phyloP scores from a whole-genome alignment of 2,329 filamentous ascomycete species.

The Nemania sp. region DNA sequence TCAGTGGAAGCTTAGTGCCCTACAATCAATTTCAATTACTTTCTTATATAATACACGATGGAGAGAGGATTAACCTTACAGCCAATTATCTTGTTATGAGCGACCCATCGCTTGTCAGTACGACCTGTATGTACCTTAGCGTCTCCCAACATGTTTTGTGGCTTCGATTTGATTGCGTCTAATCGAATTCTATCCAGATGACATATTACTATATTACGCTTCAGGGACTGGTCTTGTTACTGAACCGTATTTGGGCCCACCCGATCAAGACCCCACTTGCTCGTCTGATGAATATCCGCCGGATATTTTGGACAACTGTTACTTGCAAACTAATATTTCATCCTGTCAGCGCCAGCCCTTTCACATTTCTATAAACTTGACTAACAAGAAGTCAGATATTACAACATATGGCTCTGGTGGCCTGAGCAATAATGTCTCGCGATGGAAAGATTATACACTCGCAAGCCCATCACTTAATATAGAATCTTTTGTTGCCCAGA shows the following conservation, averaged over 20 bases:
- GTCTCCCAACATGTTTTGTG: not conserved
- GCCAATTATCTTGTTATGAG: slow-evolving; percentile 17
- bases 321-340: not conserved
- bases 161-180: not conserved
- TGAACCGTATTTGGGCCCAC: too few species aligned
- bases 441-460: not conserved
- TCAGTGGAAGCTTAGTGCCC: slow-evolving; percentile 23
- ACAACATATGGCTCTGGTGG: not conserved
- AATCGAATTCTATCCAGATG: not conserved
- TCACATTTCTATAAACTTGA: not conserved
- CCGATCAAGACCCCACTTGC: too few species aligned
- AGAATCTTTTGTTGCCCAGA: not conserved
- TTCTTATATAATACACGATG: slow-evolving; percentile 34
- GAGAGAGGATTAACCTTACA: slow-evolving; percentile 25
- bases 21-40: slow-evolving; percentile 23
- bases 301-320: not conserved
- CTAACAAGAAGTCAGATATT: not conserved
- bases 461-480: not conserved
- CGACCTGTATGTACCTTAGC: not conserved
- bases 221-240: too few species aligned
- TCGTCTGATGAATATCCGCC: too few species aligned
- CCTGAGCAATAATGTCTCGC: not conserved
- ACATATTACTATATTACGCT: too few species aligned
- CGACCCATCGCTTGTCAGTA: not conserved
- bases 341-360: not conserved